Base-by-base conservation (phyloP, 257 asterid genomes). In the Marsdenia floribunda region DNA sequence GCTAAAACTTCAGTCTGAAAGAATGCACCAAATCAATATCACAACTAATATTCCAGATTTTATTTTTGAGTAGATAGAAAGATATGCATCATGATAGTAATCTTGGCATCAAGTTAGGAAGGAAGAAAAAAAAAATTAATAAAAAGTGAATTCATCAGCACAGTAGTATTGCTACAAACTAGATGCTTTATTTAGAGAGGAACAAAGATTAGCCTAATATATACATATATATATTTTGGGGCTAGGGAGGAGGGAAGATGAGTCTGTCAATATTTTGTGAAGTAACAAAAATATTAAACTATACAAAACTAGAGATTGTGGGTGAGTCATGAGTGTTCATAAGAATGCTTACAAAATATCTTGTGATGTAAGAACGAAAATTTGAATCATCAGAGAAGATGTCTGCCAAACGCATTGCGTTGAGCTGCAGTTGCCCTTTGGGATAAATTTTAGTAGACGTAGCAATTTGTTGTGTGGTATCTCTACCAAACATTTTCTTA, bases 341-440 rank as follows among this genome's bases (percentile, higher is more conserved):
- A 8, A 66, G 52, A 22, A 53, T 40, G 74, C 98, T 92, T 87
- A 95, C 99, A 84, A 92, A 92, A 81, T 89, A 79, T 61, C 78
- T 80, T 83, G 87, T 92, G 80, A 92, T 84, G 76, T 81, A 89
- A 19, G 98, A 83, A 66, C 98, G 90, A 60, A 90, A 95, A 81
- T 92, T 95, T 81, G 99, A 92, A 87, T 95, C 99, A 73, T 95
- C 99, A 37, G 99, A 92, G 82, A 95, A 88, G 78, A 95, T 87
- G 73, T 95, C 99, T 40, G 93, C 87, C 78, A 95, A 89, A 60
- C 96, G 98, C 99, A 95, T 85, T 52, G 97, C 96, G 81, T 88
- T 95, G 73, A 95, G 93, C 85, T 92, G 98, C 85, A 92, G 81
- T 76, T 85, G 99, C 74, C 96, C 99, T 75, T 80, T 90, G 42